Evolutionary conservation across 345 rosid genomes (phyloP), one percentile per base, ranked within the genome.

Genomic region (Syzygium grande): DNA sequence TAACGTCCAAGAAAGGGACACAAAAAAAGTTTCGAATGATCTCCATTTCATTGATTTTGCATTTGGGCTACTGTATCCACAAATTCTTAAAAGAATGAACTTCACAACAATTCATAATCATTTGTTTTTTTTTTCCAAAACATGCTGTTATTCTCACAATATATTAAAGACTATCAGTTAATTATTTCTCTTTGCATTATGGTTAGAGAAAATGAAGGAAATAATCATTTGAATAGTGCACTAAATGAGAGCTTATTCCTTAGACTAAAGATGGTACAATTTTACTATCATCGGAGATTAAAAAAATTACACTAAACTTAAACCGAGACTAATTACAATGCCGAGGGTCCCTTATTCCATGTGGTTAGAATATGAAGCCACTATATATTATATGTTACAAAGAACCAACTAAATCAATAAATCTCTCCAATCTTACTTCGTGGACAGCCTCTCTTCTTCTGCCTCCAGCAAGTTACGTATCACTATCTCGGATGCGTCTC

Each of bases 401-500:
- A 17, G 83, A 73, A 73, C 21, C 49, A 73, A 38, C 49, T 2
- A 73, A 19, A 73, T 73, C 27, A 73, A 73, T 34, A 73, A 73
- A 38, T 30, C 9, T 30, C 46, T 43, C 46, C 46, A 43, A 43
- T 43, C 46, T 43, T 43, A 43, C 46, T 43, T 43, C 46, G 7
- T 43, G 46, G 46, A 43, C 46, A 43, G n/a, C 61, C 79, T 43
- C 85, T 86, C 92, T 52, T 88, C 93, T 12, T 94, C 97, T 68
- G 90, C 91, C 88, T 94, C 98, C 22, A 91, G 85, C 91, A 96
- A 88, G 89, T 93, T 96, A 89, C 91, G 85, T 11, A 92, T 51
- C 21, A 97, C 93, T n/a, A 96, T 98, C 84, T 92, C 95, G 22
- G 98, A 92, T 5, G 99, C 94, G 51, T 53, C 90, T 30, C 83